These are phyloP conservation scores for Prunus yedoensis DNA, from an alignment of 331 rosid species.

Conservation along the genomic window DNA sequence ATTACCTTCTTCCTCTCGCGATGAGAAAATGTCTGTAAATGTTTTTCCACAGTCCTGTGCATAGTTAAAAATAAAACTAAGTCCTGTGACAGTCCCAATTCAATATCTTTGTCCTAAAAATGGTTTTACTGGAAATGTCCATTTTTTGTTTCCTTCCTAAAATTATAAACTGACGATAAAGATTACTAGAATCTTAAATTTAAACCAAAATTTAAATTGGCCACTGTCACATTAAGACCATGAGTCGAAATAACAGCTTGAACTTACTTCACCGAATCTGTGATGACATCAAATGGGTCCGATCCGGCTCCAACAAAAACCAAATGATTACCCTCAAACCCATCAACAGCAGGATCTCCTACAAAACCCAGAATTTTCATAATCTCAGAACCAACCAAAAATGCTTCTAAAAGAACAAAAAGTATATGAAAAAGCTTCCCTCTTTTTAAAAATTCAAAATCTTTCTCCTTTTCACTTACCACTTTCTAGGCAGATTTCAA, in stretches of 20 bases:
- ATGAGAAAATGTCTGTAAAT: slow-evolving; percentile 74
- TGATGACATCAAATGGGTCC: slow-evolving; percentile 78
- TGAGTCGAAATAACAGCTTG: background rate
- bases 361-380: slow-evolving; percentile 17
- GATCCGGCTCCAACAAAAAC: slow-evolving; percentile 80
- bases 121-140: background rate
- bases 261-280: slow-evolving; percentile 77
- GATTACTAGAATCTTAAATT: no score
- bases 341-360: slow-evolving; percentile 86
- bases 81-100: background rate
- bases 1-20: slow-evolving; percentile 83
- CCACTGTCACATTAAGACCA: background rate
- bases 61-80: slow-evolving; percentile 13
- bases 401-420: background rate
- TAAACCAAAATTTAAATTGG: background rate
- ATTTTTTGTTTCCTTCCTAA: background rate
- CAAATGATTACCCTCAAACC: slow-evolving; percentile 72
- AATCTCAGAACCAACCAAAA: background rate
- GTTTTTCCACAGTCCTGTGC: slow-evolving; percentile 73
- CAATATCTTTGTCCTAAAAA: background rate
- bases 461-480: slow-evolving; percentile 37
- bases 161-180: background rate
- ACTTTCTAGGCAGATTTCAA: slow-evolving; percentile 91
- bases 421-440: background rate
- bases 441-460: background rate